A percentile compares a stretch with the other conserved stretches of the same genome.
phyloP scores from a whole-genome alignment of 176 grass and related monocot genomes.

The Oryza brachyantha region DNA sequence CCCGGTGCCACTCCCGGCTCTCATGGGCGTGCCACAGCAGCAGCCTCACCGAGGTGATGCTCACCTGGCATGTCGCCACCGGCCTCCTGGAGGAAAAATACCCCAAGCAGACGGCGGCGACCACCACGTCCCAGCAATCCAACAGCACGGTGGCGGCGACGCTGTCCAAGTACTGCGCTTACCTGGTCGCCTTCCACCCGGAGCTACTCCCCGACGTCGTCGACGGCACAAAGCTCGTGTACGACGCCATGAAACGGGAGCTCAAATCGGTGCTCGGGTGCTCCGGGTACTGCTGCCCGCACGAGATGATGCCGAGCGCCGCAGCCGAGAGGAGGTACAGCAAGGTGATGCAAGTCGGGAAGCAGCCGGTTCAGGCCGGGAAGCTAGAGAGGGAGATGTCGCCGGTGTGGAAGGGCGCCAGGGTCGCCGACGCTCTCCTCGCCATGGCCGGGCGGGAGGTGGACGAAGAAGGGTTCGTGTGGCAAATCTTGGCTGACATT shows the following conservation, averaged over 20 bases:
- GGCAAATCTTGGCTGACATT: neutral
- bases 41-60: slow-evolving; percentile 1
- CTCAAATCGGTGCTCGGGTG: accelerated
- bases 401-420: too few relatives aligned
- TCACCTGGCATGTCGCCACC: slow-evolving; percentile 16
- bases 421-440: too few relatives aligned
- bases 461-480: neutral
- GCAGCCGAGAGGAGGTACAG: too few relatives aligned
- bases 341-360: too few relatives aligned
- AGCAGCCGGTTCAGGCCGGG: too few relatives aligned
- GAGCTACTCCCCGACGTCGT: slow-evolving; percentile 1
- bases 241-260: neutral
- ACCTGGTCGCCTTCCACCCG: neutral
- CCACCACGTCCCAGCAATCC: too few relatives aligned
- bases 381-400: too few relatives aligned
- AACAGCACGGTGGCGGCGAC: accelerated
- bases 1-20: too few relatives aligned
- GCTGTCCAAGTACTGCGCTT: slow-evolving; percentile 9
- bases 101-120: too few relatives aligned
- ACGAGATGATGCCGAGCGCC: too few relatives aligned
- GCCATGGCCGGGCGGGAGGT: too few relatives aligned
- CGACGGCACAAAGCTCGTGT: neutral
- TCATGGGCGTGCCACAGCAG: neutral
- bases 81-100: neutral
- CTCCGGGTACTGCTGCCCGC: too few relatives aligned